Percentiles rank a stretch among this genome's conserved stretches.
Conservation (phyloP, 495 filamentous ascomycete genomes). For the Saxispiralis lemnorum region DNA sequence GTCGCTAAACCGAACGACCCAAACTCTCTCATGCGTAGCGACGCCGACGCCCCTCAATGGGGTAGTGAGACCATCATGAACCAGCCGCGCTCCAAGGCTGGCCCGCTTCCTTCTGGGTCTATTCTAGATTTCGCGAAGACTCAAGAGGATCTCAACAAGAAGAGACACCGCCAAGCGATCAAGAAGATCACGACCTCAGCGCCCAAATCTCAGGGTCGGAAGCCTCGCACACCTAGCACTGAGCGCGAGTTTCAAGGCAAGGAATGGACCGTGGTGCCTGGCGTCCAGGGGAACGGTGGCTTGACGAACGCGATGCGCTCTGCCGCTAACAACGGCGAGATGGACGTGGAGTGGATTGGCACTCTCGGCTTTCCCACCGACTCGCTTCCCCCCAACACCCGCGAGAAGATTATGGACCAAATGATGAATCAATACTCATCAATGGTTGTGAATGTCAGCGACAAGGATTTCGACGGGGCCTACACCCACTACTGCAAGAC, state of each 20-base stretch:
- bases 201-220: neutral
- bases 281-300: conserved; percentile 80
- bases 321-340: conserved; percentile 41
- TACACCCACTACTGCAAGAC: conserved; percentile 82
- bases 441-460: conserved; percentile 62
- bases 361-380: conserved; percentile 86
- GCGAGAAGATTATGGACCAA: conserved; percentile 59
- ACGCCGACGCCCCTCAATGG: conserved; percentile 54
- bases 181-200: conserved; percentile 5
- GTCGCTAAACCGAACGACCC: conserved; percentile 29
- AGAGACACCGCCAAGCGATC: conserved; percentile 20
- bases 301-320: conserved; percentile 73
- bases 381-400: conserved; percentile 48
- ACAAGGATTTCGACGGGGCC: conserved; percentile 80
- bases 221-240: conserved; percentile 17
- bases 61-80: conserved; percentile 41
- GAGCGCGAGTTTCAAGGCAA: conserved; percentile 49
- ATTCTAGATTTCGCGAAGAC: conserved; percentile 49
- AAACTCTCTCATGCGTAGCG: conserved; percentile 28
- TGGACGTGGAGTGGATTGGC: conserved; percentile 67
- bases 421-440: conserved; percentile 65
- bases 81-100: conserved; percentile 57
- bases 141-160: conserved; percentile 18
- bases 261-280: conserved; percentile 65
- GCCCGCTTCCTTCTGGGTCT: conserved; percentile 49